Evolutionary conservation across 192 early-diverging fungal species (phyloP).

Genomic region (Spizellomyces sp.): DNA sequence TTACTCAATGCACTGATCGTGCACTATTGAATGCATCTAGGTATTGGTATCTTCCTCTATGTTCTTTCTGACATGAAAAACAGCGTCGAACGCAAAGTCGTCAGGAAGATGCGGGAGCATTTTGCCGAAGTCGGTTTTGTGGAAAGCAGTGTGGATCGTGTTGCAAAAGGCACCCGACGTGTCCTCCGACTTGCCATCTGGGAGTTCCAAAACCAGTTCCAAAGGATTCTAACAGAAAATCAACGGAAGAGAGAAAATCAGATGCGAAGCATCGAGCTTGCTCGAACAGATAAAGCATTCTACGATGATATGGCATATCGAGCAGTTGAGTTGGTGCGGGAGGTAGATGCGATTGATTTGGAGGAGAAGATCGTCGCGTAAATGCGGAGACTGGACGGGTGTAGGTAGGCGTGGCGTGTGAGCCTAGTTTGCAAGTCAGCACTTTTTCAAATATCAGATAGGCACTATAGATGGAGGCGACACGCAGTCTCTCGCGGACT

Average conservation of each 20-base stretch:
- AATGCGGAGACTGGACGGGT: background rate
- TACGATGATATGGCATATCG: slow-evolving; percentile 1
- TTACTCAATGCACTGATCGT: background rate
- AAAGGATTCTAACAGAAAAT: slow-evolving; percentile 42
- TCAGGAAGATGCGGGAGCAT: slow-evolving; percentile 46
- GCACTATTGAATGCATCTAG: slow-evolving; percentile 28
- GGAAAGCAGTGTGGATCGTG: slow-evolving; percentile 37
- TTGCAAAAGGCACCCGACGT: slow-evolving; percentile 39
- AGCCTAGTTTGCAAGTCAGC: too few species aligned
- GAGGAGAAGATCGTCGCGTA: background rate
- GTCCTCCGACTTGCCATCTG: slow-evolving; percentile 50
- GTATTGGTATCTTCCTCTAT: slow-evolving; percentile 56
- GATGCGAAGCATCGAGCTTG: background rate
- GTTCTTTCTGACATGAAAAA: slow-evolving; percentile 54
- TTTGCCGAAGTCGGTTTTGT: slow-evolving; percentile 43
- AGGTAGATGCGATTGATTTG: slow-evolving; percentile 23
- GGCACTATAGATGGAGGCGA: too few species aligned
- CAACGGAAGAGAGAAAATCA: slow-evolving; percentile 2
- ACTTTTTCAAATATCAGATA: too few species aligned
- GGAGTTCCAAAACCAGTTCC: slow-evolving; percentile 60
- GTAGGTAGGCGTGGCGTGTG: too few species aligned
- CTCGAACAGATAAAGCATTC: background rate
- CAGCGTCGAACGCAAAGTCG: slow-evolving; percentile 45
- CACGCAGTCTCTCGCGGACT: too few species aligned
- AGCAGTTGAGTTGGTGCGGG: slow-evolving; percentile 1